Percentiles rank a stretch among this genome's conserved stretches.
Conservation (phyloP, 2,329 filamentous ascomycete species). For the Chrysoporthe deuterocubensis region DNA sequence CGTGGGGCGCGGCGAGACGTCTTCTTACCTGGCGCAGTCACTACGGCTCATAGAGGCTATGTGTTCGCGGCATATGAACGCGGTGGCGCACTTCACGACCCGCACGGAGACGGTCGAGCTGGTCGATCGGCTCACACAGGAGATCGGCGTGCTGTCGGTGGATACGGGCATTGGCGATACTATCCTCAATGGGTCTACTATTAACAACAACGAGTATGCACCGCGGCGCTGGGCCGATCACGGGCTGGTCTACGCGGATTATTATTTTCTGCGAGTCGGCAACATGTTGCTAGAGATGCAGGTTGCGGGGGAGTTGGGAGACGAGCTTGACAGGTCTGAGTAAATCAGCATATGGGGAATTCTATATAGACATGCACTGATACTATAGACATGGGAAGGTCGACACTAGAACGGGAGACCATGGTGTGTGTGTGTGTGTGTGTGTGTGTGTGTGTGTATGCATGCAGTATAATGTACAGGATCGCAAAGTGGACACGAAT, state of each 20-base stretch:
- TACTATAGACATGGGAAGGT: no score
- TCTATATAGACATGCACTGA: no score
- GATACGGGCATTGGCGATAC: conserved; percentile 40
- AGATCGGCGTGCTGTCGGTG: not conserved
- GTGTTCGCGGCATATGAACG: not conserved
- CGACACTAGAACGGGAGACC: no score
- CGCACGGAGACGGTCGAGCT: not conserved
- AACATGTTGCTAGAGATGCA: conserved; percentile 44
- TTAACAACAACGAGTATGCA: conserved; percentile 51
- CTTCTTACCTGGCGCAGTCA: not conserved
- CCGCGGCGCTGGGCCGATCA: conserved; percentile 49
- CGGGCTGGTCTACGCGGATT: conserved; percentile 54
- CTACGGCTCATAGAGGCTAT: not conserved
- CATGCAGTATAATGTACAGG: no score
- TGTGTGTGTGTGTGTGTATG: no score
- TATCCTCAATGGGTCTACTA: conserved; percentile 50
- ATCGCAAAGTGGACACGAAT: no score
- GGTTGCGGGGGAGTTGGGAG: not conserved
- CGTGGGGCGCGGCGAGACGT: not conserved
- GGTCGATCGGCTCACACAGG: not conserved
- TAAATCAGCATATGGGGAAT: no score
- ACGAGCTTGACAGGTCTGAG: no score
- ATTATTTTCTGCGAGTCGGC: conserved; percentile 50
- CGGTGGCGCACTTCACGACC: not conserved
- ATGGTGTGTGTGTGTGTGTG: no score